phyloP scores from a whole-genome alignment of 169 alveolate genomes.

The Eimeria zaria region DNA sequence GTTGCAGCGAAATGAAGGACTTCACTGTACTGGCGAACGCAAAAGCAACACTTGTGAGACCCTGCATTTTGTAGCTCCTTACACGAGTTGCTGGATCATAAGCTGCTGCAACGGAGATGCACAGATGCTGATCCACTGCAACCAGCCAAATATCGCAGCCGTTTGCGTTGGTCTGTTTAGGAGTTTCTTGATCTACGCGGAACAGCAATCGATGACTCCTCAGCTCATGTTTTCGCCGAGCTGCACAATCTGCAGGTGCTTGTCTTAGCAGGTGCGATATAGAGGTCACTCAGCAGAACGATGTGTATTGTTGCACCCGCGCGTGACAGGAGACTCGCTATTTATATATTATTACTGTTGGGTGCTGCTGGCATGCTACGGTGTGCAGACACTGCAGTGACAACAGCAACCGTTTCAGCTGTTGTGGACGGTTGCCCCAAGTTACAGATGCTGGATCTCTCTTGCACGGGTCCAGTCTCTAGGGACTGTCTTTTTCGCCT shows the following conservation, averaged over 20 bases:
- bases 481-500: conserved; percentile 71
- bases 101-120: background rate
- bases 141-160: background rate
- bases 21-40: conserved; percentile 52
- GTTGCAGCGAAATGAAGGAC: conserved; percentile 74
- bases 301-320: background rate
- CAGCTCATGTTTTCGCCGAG: conserved; percentile 71
- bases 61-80: background rate
- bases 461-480: conserved; percentile 72
- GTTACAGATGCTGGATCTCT: conserved; percentile 79
- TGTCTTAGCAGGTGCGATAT: conserved; percentile 60
- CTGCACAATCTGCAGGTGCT: conserved; percentile 76
- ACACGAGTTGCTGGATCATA: background rate
- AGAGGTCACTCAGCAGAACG: background rate
- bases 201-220: conserved; percentile 54
- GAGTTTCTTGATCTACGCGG: conserved; percentile 84
- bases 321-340: background rate
- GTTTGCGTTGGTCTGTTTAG: conserved; percentile 23
- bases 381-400: conserved; percentile 75
- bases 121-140: background rate
- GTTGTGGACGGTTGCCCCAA: conserved; percentile 81
- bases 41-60: conserved; percentile 42
- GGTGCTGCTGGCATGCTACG: background rate
- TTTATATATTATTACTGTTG: background rate
- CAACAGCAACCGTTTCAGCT: conserved; percentile 69